Base-by-base conservation (phyloP, 441 rosid genomes). In the Pelargonium cotyledonis region DNA sequence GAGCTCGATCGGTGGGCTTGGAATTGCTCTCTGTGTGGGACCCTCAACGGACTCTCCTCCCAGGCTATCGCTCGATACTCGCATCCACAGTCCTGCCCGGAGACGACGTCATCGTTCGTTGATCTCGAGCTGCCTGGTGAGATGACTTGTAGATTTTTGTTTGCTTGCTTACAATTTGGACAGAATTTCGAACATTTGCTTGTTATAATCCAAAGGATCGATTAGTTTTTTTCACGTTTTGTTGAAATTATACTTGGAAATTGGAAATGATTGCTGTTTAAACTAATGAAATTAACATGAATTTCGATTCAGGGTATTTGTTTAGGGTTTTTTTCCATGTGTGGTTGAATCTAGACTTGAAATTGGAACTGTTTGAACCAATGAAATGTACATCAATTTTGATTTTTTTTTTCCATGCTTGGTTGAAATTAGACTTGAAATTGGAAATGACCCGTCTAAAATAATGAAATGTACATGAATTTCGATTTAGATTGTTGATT, bases 1-100 rank as follows among this genome's bases (percentile, higher is more conserved):
- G 95, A 90, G 63, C 87, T 95, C 57, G 99, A 92, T n/a, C 93
- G 89, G 71, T 92, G 99, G 99, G 91, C 96, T 19, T 95, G 99
- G 98, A 83, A 66, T 67, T 95, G 98, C 80, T 73, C 97, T 62
- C 91, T 90, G 40, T 95, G 98, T 71, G 97, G 95, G 21, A 86
- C 97, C 26, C 97, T 92, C 70, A 95, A 92, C 63, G 95, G 98
- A 64, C 89, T 95, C 35, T 64, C 91, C 58, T 80, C 91, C 14
- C 81, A 88, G 79, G 82, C 89, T 63, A 89, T 92, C 68, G 75
- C 93, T 65, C 91, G 93, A 62, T 92, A 89, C 87, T 88, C 98
- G 6, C 84, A 72, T 67, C 85, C 98, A 55, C 86, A 85, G 72
- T 89, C 97, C 16, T 85, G 88, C 67, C 82, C 98, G 9, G 97